Percentiles rank a stretch among this genome's conserved stretches.
Conservation (phyloP, 257 asterid genomes). For the Jacaranda copaia region DNA sequence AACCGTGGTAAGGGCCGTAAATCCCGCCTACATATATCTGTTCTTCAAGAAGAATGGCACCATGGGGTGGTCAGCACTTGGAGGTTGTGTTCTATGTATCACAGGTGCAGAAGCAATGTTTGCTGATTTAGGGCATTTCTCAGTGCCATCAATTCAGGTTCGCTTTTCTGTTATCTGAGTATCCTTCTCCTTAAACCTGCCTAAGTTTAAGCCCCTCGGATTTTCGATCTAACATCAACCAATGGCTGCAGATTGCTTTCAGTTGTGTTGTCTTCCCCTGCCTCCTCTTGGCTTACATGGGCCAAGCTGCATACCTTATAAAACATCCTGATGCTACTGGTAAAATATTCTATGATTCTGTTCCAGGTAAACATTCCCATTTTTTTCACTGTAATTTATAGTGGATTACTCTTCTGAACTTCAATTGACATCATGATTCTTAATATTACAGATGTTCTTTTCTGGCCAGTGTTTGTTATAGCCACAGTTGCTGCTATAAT, state of each 20-base stretch:
- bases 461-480: constrained; percentile 88
- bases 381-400: not conserved
- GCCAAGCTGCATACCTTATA: constrained; percentile 94
- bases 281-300: constrained; percentile 92
- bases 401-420: not conserved
- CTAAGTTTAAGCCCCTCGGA: not conserved
- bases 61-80: constrained; percentile 92
- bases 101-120: constrained; percentile 99
- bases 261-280: constrained; percentile 86
- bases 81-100: constrained; percentile 98
- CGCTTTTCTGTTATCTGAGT: not conserved
- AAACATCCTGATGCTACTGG: constrained; percentile 68
- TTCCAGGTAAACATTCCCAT: constrained; percentile 66
- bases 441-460: constrained; percentile 61
- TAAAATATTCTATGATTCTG: constrained; percentile 79
- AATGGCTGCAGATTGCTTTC: constrained; percentile 79
- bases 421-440: constrained; percentile 35
- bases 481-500: constrained; percentile 94
- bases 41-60: constrained; percentile 76
- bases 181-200: not conserved
- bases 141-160: constrained; percentile 95
- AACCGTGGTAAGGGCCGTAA: constrained; percentile 77
- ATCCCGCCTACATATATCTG: constrained; percentile 81
- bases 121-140: constrained; percentile 96
- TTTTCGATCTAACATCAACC: not conserved